Percentiles rank a stretch among this genome's conserved stretches.
phyloP scores from a whole-genome alignment of 371 early-diverging fungal species.

The Mortierella sp. region DNA sequence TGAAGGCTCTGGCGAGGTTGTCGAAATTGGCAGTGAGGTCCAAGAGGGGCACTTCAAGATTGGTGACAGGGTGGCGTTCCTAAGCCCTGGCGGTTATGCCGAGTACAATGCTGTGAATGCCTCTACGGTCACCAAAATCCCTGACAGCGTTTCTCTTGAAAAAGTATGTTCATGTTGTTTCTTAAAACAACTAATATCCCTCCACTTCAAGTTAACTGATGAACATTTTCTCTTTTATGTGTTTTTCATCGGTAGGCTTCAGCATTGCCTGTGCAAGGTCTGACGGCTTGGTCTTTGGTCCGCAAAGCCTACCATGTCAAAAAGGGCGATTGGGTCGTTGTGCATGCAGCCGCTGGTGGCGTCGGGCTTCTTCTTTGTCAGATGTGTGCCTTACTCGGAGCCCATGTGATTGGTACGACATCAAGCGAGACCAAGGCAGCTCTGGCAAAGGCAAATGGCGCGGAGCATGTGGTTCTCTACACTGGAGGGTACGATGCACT shows the following conservation, averaged over 20 bases:
- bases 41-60: conserved; percentile 60
- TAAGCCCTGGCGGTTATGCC: conserved; percentile 73
- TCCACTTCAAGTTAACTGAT: neutral
- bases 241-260: conserved; percentile 56
- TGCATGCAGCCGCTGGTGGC: conserved; percentile 96
- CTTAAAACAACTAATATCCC: too few species aligned
- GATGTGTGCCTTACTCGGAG: conserved; percentile 77
- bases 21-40: conserved; percentile 73
- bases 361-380: conserved; percentile 81
- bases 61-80: conserved; percentile 86
- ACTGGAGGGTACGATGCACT: conserved; percentile 62
- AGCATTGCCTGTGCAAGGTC: conserved; percentile 71
- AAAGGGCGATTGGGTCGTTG: conserved; percentile 78
- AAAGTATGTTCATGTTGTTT: conserved; percentile 12
- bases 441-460: conserved; percentile 73
- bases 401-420: conserved; percentile 88
- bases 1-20: conserved; percentile 86
- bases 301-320: conserved; percentile 76
- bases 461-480: conserved; percentile 81
- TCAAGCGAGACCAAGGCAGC: conserved; percentile 81
- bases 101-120: conserved; percentile 72
- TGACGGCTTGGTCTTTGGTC: conserved; percentile 85
- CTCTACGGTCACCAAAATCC: conserved; percentile 58
- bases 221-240: neutral
- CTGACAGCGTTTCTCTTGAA: conserved; percentile 66